A percentile compares a stretch with the other conserved stretches of the same genome.
phyloP scores from a whole-genome alignment of 352 stramenopile genomes.

The Phytophthora meadii region DNA sequence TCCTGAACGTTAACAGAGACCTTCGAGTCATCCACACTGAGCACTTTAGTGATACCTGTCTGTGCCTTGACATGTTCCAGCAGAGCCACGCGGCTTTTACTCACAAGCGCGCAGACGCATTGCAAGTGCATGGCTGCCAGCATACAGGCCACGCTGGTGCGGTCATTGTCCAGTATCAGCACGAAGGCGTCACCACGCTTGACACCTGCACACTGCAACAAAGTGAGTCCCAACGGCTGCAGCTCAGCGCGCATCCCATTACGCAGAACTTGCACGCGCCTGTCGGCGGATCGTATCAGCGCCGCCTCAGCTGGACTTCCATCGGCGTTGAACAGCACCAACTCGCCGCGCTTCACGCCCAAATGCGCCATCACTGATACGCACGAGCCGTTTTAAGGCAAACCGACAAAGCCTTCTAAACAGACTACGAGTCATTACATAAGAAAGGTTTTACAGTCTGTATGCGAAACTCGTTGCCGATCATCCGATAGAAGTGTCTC shows the following conservation, averaged over 20 bases:
- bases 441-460: too few species aligned
- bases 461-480: too few species aligned
- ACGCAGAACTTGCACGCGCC: constrained; percentile 42
- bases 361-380: constrained; percentile 36
- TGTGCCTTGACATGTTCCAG: constrained; percentile 58
- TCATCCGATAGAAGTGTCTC: neutral
- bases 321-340: constrained; percentile 55
- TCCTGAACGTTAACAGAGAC: constrained; percentile 30
- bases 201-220: constrained; percentile 50
- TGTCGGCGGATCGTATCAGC: constrained; percentile 16
- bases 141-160: constrained; percentile 76
- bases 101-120: constrained; percentile 63
- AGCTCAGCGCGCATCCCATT: constrained; percentile 53
- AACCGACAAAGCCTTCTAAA: too few species aligned
- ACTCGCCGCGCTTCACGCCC: constrained; percentile 67
- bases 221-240: constrained; percentile 52
- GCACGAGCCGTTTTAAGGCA: constrained; percentile 21
- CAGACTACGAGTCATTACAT: too few species aligned
- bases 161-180: constrained; percentile 77
- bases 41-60: constrained; percentile 65
- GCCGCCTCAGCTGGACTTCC: constrained; percentile 11
- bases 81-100: constrained; percentile 54
- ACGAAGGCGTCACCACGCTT: constrained; percentile 56
- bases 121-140: constrained; percentile 70
- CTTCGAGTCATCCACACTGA: constrained; percentile 54